Evolutionary conservation across 2,329 filamentous ascomycete species (phyloP).

Genomic region (Phyllosticta capitalensis): DNA sequence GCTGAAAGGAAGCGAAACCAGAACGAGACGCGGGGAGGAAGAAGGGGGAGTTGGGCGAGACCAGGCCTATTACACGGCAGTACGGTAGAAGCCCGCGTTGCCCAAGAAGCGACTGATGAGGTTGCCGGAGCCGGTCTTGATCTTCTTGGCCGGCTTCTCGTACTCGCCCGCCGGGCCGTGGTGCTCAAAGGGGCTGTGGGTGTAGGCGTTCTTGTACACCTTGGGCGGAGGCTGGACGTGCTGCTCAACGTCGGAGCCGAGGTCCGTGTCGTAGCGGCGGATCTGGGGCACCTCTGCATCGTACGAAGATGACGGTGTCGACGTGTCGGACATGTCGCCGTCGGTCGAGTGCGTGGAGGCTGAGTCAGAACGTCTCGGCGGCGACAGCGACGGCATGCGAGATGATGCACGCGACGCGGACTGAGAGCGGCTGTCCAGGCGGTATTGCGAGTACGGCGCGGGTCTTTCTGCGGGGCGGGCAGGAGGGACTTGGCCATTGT

Average conservation of each 20-base stretch:
- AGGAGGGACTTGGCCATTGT: constrained; percentile 28
- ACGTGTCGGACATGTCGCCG: constrained; percentile 23
- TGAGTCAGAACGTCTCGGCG: constrained; percentile 31
- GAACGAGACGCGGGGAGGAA: neutral
- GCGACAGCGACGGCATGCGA: constrained; percentile 41
- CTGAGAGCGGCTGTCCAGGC: constrained; percentile 23
- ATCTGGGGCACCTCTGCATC: constrained; percentile 22
- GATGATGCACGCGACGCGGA: constrained; percentile 29
- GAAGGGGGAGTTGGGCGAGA: neutral
- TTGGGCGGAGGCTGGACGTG: constrained; percentile 25
- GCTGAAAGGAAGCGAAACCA: neutral
- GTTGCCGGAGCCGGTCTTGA: constrained; percentile 19
- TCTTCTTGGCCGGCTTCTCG: constrained; percentile 31
- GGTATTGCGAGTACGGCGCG: constrained; percentile 25
- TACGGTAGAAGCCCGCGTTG: constrained; percentile 1
- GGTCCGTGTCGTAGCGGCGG: constrained; percentile 32
- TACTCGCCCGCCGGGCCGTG: constrained; percentile 24
- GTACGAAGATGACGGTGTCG: constrained; percentile 25
- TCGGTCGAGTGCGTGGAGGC: constrained; percentile 10
- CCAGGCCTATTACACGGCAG: neutral
- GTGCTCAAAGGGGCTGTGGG: neutral
- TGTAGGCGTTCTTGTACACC: constrained; percentile 14
- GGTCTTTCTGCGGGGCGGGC: constrained; percentile 23
- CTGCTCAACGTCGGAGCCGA: constrained; percentile 35
- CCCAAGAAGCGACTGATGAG: constrained; percentile 13